A percentile compares a stretch with the other conserved stretches of the same genome.
Evolutionary conservation across 495 filamentous ascomycete genomes (phyloP).

Genomic region (Acidiella bohemica): DNA sequence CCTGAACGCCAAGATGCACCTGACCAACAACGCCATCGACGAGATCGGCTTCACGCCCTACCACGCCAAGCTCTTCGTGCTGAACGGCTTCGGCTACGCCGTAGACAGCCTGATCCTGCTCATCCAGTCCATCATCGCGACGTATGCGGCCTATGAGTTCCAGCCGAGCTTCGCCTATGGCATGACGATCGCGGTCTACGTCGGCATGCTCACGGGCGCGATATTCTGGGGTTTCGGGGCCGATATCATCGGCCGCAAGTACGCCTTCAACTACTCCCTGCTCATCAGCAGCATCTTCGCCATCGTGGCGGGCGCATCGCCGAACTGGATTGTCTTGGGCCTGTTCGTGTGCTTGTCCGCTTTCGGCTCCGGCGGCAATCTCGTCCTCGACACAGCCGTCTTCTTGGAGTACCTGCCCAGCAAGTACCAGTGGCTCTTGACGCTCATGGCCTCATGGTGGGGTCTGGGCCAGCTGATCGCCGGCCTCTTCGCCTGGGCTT

Average conservation of each 20-base stretch:
- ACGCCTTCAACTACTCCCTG: slow-evolving; percentile 40
- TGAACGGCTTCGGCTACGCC: slow-evolving; percentile 49
- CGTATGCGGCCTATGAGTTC: slow-evolving; percentile 45
- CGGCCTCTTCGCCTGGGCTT: slow-evolving; percentile 30
- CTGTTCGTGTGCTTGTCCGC: slow-evolving; percentile 35
- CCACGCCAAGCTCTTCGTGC: slow-evolving; percentile 54
- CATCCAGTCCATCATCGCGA: slow-evolving; percentile 51
- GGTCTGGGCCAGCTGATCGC: slow-evolving; percentile 29
- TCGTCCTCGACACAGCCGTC: slow-evolving; percentile 54
- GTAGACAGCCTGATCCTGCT: slow-evolving; percentile 58
- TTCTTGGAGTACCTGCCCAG: slow-evolving; percentile 40
- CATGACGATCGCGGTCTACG: slow-evolving; percentile 49
- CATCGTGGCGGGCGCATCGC: slow-evolving; percentile 36
- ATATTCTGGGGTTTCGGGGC: slow-evolving; percentile 42
- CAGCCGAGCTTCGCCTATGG: slow-evolving; percentile 39
- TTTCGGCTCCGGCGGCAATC: slow-evolving; percentile 48
- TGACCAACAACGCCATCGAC: slow-evolving; percentile 62
- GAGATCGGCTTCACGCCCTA: slow-evolving; percentile 58
- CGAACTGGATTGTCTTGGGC: slow-evolving; percentile 37
- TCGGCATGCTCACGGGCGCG: slow-evolving; percentile 39
- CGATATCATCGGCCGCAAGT: slow-evolving; percentile 41
- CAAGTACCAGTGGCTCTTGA: slow-evolving; percentile 35
- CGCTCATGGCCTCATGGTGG: slow-evolving; percentile 40
- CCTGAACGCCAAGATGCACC: slow-evolving; percentile 51
- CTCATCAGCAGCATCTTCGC: slow-evolving; percentile 38